Evolutionary conservation across 2,329 filamentous ascomycete species (phyloP), one percentile per base, ranked within the genome.

Genomic region (Fusarium anthophilum): DNA sequence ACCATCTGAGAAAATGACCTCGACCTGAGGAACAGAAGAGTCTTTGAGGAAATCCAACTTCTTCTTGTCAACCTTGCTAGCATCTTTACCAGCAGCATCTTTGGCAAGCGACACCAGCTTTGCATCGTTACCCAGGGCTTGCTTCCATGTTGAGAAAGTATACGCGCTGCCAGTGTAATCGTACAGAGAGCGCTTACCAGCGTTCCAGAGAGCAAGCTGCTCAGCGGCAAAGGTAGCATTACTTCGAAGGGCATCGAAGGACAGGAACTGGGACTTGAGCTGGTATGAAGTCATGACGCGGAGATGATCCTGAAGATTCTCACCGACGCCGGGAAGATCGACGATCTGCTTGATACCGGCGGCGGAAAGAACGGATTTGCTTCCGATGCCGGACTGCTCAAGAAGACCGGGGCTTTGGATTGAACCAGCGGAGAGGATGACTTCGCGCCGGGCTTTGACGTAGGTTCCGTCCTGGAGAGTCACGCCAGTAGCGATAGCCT

Each of bases 371-470:
- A 90, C 85, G 0, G 82, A 77, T 13, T 73, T 74, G 2, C 86
- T 86, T 5, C 90, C 90, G 35, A 91, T 83, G 35, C 90, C 90
- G 22, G 85, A 88, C 4, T 89, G 83, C 75, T 89, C 88, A 8
- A 92, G 84, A 3, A 91, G 78, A 43, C 89, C 86, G 3, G 88
- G 88, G 2, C 87, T 87, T 77, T 90, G 87, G 79, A 87, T 88
- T 1, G 86, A 82, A 14, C 89, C 88, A 4, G 80, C 77, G 0
- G 77, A 79, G 9, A 84, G 74, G 9, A 78, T 84, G 6, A 76
- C 57, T 18, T 76, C 74, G 15, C 54, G 37, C 20, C 47, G 51
- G 79, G 62, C 63, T 38, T 67, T 68, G 50, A 76, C 66, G 45
- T 51, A 37, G 14, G 71, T 37, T 28, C 51, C 73, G 4, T 77